Evolutionary conservation across 1,139 yeast genomes (phyloP).

Genomic region (Yamadazyma triangularis): DNA sequence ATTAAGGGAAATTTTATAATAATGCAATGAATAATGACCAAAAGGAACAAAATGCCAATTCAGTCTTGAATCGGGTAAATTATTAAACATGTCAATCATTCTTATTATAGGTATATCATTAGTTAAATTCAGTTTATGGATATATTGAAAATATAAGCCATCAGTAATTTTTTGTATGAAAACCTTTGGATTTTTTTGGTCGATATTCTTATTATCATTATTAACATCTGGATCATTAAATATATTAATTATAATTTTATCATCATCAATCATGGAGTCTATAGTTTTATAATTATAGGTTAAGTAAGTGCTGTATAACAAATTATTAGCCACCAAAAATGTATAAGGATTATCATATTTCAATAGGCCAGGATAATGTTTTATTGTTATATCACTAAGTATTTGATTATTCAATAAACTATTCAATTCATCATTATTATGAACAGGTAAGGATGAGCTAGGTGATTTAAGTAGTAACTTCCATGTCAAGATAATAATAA

Average conservation of each 20-base stretch:
- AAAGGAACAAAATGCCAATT: constrained; percentile 5
- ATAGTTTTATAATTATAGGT: neutral
- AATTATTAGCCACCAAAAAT: neutral
- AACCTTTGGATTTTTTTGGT: too few species aligned
- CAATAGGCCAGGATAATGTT: neutral
- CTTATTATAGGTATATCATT: constrained; percentile 15
- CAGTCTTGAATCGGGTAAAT: constrained; percentile 12
- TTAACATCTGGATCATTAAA: too few species aligned
- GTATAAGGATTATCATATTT: neutral
- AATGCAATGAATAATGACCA: constrained; percentile 4
- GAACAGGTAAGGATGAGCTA: too few species aligned
- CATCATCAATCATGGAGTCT: neutral
- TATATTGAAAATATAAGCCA: constrained; percentile 2
- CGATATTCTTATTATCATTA: neutral
- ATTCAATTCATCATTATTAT: neutral
- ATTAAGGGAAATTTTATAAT: constrained; percentile 2
- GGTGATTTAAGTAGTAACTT: too few species aligned
- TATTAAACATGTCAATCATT: constrained; percentile 20
- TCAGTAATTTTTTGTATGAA: constrained; percentile 2
- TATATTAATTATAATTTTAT: neutral
- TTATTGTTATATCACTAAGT: neutral
- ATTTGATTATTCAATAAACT: neutral
- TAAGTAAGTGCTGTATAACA: neutral
- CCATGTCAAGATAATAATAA: too few species aligned
- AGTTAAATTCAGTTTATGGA: constrained; percentile 2